Evolutionary conservation across 305 asterid species (phyloP).

Genomic region (Solanum aculeatissimum): DNA sequence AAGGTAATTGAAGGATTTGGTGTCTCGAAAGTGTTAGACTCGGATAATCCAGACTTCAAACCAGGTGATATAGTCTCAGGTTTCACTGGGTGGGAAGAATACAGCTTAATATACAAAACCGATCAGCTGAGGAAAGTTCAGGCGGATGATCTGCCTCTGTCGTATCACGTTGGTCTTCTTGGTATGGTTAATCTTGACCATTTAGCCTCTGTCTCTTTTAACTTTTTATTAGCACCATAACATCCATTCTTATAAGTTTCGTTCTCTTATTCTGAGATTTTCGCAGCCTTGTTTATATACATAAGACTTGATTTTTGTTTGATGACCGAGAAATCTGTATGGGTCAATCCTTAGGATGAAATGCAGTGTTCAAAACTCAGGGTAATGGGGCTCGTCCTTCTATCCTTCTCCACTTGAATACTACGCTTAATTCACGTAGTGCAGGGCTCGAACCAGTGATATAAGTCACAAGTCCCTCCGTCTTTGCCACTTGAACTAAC

Average conservation of each 20-base stretch:
- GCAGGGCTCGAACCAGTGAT: neutral
- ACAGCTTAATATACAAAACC: slow-evolving; percentile 44
- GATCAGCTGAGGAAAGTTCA: slow-evolving; percentile 55
- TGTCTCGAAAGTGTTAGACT: slow-evolving; percentile 57
- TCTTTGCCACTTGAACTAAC: neutral
- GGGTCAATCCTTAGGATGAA: no score
- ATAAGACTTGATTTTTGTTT: no score
- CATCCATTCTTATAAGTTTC: neutral
- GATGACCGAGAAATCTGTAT: no score
- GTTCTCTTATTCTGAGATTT: neutral
- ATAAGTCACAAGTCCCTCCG: neutral
- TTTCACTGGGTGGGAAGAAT: slow-evolving; percentile 86
- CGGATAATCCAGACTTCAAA: slow-evolving; percentile 53
- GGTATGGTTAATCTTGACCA: slow-evolving; percentile 30
- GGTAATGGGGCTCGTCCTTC: neutral
- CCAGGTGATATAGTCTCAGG: slow-evolving; percentile 71
- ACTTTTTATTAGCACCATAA: neutral
- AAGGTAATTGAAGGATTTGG: slow-evolving; percentile 85
- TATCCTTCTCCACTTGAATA: neutral
- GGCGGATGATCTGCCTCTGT: slow-evolving; percentile 49
- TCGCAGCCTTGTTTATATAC: no score
- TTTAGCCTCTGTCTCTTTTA: neutral
- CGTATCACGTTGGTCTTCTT: slow-evolving; percentile 66
- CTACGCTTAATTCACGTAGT: neutral
- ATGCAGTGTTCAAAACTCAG: no score